Base-by-base conservation (phyloP, 139 green algal genomes). In the Trebouxia sp. region DNA sequence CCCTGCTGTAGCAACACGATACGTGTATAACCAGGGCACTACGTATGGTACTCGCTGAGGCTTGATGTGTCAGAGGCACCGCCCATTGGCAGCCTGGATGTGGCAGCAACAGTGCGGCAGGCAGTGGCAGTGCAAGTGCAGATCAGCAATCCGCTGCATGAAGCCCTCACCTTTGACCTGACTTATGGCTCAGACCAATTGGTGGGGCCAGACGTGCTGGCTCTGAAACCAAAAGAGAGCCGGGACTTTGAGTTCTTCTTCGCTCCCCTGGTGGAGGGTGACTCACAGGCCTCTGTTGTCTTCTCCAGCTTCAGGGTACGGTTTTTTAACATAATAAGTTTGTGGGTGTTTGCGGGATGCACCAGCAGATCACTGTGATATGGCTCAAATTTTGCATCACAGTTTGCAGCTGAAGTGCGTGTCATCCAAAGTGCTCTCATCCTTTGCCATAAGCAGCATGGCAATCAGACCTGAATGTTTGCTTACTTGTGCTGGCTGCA, bases 11-110 rank as follows among this genome's bases (percentile, higher is more conserved):
- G n/a, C n/a, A n/a, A n/a, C n/a, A n/a, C n/a, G n/a, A n/a, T n/a
- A n/a, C n/a, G n/a, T n/a, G n/a, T n/a, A n/a, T n/a, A n/a, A n/a
- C n/a, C n/a, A n/a, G n/a, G n/a, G n/a, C 74, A 91, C 35, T 92
- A 92, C 78, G 84, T 88, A 9, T 96, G 92, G 92, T 94, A 82
- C 83, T 80, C 76, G 4, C 5, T 94, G 28, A 89, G 93, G 70
- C 81, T 95, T 28, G 62, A 80, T 15, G 88, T 86, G 10, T 76
- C 48, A 30, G 85, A 91, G 82, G 89, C 91, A 10, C 86, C 88
- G 15, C 78, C 88, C 45, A 81, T 91, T 58, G 88, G 81, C 50
- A 82, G 24, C n/a, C 81, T 96, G 14, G 48, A 85, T 15, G 84
- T 93, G 32, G 74, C 42, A 26, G 84, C 85, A n/a, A 45, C 66